Evolutionary conservation across 2,329 filamentous ascomycete genomes (phyloP).

Genomic region (Periconia digitata): DNA sequence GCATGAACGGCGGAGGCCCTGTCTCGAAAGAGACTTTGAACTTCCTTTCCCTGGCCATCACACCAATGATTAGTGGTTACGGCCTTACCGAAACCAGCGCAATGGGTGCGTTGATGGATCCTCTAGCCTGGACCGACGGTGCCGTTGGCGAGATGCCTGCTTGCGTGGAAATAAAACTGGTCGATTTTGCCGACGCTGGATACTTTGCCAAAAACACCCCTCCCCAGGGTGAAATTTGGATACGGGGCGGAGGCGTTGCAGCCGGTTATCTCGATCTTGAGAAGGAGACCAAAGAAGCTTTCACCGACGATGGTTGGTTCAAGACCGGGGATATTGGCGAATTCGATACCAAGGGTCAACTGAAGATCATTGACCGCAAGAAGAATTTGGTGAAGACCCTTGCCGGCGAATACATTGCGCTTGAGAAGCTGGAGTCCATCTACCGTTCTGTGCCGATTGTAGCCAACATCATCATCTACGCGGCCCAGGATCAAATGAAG

Average conservation of each 20-base stretch:
- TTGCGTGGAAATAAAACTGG: constrained; percentile 84
- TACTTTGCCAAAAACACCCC: constrained; percentile 75
- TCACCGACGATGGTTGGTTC: constrained; percentile 91
- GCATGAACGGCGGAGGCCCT: constrained; percentile 92
- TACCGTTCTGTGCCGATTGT: constrained; percentile 82
- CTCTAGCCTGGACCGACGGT: constrained; percentile 77
- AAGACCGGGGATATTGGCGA: constrained; percentile 95
- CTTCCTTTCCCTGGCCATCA: constrained; percentile 89
- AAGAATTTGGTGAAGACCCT: constrained; percentile 98
- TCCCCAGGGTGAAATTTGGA: constrained; percentile 90
- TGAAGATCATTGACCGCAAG: constrained; percentile 90
- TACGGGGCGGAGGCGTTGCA: constrained; percentile 76
- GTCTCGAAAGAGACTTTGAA: constrained; percentile 84
- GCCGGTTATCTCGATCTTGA: constrained; percentile 82
- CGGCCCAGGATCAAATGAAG: constrained; percentile 71
- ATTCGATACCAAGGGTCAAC: constrained; percentile 75
- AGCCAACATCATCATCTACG: constrained; percentile 84
- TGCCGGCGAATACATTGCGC: constrained; percentile 93
- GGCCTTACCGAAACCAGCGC: constrained; percentile 91
- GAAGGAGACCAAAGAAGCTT: constrained; percentile 75
- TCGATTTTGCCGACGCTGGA: constrained; percentile 85
- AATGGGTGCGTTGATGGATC: constrained; percentile 80
- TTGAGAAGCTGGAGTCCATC: constrained; percentile 91
- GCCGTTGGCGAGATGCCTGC: constrained; percentile 78
- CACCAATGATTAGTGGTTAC: constrained; percentile 93